A percentile compares a stretch with the other conserved stretches of the same genome.
These are phyloP conservation scores for Russula griseocarnosa DNA, from an alignment of 768 basidiomycete genomes.

Conservation along the genomic window DNA sequence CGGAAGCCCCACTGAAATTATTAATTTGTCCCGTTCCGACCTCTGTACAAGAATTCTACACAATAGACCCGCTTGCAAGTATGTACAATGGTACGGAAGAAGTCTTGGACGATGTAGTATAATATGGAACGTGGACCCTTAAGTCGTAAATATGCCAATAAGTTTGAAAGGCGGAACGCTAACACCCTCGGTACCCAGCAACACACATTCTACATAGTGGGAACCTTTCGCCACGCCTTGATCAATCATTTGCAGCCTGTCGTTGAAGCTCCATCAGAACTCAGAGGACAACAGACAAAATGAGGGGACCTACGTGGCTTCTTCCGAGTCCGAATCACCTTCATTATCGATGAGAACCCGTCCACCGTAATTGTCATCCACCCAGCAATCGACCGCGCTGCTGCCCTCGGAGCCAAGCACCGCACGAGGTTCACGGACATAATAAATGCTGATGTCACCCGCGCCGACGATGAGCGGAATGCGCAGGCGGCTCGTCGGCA, in stretches of 20 bases:
- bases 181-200: slow-evolving; percentile 83
- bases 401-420: slow-evolving; percentile 51
- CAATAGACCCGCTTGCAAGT: slow-evolving; percentile 2
- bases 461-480: slow-evolving; percentile 81
- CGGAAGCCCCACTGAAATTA: neutral
- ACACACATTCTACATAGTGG: slow-evolving; percentile 88
- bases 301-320: slow-evolving; percentile 55
- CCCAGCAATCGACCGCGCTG: slow-evolving; percentile 87
- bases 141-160: slow-evolving; percentile 84
- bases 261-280: slow-evolving; percentile 12
- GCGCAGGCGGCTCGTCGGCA: slow-evolving; percentile 76
- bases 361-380: slow-evolving; percentile 89
- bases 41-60: slow-evolving; percentile 2
- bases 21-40: neutral
- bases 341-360: slow-evolving; percentile 74
- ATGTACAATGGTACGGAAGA: slow-evolving; percentile 1
- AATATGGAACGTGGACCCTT: slow-evolving; percentile 19
- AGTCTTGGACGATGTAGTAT: neutral
- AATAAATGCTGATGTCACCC: slow-evolving; percentile 93
- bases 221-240: slow-evolving; percentile 78
- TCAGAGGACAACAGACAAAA: neutral
- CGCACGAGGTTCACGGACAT: slow-evolving; percentile 63
- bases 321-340: slow-evolving; percentile 56
- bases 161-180: slow-evolving; percentile 82
- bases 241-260: slow-evolving; percentile 82